These are phyloP conservation scores for Arthrobotrys iridis DNA, from an alignment of 2,329 filamentous ascomycete species.

Conservation along the genomic window DNA sequence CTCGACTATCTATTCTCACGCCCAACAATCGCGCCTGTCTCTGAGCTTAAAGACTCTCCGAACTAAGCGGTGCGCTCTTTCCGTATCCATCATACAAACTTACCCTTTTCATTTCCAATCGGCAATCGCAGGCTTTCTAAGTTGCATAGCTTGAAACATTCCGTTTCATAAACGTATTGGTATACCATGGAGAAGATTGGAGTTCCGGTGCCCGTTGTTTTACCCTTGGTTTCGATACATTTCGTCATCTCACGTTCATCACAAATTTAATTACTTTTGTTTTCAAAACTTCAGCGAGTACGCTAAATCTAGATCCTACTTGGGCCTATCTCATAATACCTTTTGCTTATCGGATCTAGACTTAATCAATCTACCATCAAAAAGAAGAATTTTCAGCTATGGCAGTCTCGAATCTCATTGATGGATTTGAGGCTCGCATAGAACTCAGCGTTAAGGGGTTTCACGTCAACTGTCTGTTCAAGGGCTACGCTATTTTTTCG, in stretches of 20 bases:
- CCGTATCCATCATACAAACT: not conserved
- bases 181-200: slow-evolving; percentile 16
- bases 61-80: not conserved
- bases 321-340: not conserved
- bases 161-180: not conserved
- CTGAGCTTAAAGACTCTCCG: no score
- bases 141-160: not conserved
- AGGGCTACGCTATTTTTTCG: no score
- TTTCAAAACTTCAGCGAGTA: not conserved
- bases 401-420: not conserved
- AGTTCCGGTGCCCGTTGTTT: slow-evolving; percentile 10
- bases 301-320: not conserved
- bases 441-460: no score
- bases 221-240: not conserved
- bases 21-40: no score
- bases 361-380: not conserved
- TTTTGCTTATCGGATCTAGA: not conserved
- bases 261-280: no score
- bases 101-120: not conserved
- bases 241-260: not conserved
- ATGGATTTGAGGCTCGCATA: not conserved
- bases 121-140: not conserved
- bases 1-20: no score
- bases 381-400: not conserved
- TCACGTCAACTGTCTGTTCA: no score